Evolutionary conservation across 2,329 filamentous ascomycete species (phyloP).

Genomic region (Gyromitra esculenta): DNA sequence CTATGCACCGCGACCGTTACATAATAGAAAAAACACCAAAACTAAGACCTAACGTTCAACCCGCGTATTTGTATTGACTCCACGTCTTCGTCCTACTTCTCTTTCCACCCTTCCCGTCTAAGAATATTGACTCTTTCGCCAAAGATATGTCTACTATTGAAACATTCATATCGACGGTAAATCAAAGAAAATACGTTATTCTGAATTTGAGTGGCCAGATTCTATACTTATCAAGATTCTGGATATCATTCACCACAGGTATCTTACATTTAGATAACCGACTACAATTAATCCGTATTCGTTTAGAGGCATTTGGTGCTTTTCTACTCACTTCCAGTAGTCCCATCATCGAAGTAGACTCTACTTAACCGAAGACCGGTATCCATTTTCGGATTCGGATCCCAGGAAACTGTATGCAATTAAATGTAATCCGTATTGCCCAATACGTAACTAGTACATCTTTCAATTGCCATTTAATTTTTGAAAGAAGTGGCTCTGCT

Average conservation of each 20-base stretch:
- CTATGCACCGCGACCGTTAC: background rate
- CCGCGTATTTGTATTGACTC: background rate
- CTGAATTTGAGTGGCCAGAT: slow-evolving; percentile 1
- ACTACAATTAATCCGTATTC: background rate
- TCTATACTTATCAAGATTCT: background rate
- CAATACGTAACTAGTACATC: background rate
- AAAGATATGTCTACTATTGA: background rate
- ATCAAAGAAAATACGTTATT: background rate
- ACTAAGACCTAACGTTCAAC: background rate
- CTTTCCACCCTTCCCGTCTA: background rate
- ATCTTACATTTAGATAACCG: background rate
- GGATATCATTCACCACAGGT: background rate
- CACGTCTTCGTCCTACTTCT: background rate
- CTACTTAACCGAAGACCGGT: no score
- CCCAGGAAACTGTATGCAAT: background rate
- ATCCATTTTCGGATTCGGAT: no score
- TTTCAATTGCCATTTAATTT: background rate
- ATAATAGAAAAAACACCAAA: background rate
- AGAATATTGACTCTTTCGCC: background rate
- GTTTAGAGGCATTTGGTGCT: background rate
- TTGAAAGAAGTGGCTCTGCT: background rate
- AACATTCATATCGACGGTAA: background rate
- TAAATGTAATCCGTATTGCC: background rate
- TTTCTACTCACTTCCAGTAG: background rate
- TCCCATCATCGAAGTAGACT: background rate